A percentile compares a stretch with the other conserved stretches of the same genome.
phyloP scores from a whole-genome alignment of 2,329 filamentous ascomycete genomes.

The Pyrenochaeta sp. region DNA sequence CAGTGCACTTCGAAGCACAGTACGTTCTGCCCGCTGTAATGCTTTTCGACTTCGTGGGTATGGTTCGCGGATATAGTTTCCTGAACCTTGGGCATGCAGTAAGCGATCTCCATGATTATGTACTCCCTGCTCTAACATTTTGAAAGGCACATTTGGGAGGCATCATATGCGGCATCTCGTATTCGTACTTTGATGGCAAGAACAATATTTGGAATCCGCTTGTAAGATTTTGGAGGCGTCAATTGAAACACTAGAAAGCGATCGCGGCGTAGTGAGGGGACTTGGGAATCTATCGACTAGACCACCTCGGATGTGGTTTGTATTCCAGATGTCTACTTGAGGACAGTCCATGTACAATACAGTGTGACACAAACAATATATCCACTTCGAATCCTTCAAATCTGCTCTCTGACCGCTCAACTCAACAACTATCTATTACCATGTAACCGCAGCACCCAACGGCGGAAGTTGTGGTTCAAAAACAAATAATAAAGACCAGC shows the following conservation, averaged over 20 bases:
- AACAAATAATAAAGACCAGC: too few species aligned
- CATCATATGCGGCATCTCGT: constrained; percentile 37
- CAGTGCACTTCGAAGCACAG: constrained; percentile 38
- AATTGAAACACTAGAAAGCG: constrained; percentile 14
- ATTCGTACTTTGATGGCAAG: constrained; percentile 44
- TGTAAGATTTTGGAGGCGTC: constrained; percentile 36
- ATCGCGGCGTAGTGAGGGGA: neutral
- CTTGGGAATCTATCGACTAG: neutral
- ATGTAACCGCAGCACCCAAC: too few species aligned
- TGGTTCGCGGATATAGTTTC: constrained; percentile 36
- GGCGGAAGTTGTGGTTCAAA: too few species aligned
- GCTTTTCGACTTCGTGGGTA: constrained; percentile 42
- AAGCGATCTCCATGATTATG: constrained; percentile 15
- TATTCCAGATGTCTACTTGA: too few species aligned
- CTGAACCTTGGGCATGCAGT: constrained; percentile 45
- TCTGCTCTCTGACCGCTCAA: too few species aligned
- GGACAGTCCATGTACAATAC: too few species aligned
- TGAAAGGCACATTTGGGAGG: constrained; percentile 46
- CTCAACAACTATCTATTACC: too few species aligned
- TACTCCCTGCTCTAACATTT: constrained; percentile 16
- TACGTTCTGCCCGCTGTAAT: constrained; percentile 41
- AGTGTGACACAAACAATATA: too few species aligned
- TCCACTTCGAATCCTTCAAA: too few species aligned
- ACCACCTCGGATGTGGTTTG: too few species aligned
- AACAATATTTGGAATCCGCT: constrained; percentile 44